Base-by-base conservation (phyloP, 495 filamentous ascomycete species). In the Neurospora sublineolata region DNA sequence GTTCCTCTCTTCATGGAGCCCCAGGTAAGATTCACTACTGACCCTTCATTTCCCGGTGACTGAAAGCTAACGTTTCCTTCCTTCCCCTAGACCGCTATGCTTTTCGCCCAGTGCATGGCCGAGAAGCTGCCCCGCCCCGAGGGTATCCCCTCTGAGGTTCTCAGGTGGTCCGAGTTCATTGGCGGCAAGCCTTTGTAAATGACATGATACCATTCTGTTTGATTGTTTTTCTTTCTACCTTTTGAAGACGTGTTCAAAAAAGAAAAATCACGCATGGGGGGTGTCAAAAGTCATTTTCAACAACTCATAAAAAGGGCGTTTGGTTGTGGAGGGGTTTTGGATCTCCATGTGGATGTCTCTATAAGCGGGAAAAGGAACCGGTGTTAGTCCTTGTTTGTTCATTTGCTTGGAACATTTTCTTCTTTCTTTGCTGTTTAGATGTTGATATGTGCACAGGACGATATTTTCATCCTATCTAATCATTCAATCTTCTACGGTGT, bases 1-100 rank as follows among this genome's bases (percentile, higher is more conserved):
- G 94, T 98, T 30, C 95, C 95, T 42, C 85, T 98, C 73, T 99
- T 98, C 82, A 97, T 97, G 94, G 95, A 99, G 83, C 94, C 95
- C 27, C 96, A 95, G 92, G 94, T 97, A 85, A 85, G 90, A 82
- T 40, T 44, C 67, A 20, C 36, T 60, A 42, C 20, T 36, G 37
- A 44, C 64, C 37, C 67, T 37, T 27, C 38, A 72, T 58, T 33
- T 70, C 27, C 36, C 20, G 64, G 10, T 58, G 33, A 46, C 42
- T 40, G 37, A 77, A 73, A 72, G 79, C 77, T 79, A 75, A 79
- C 68, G 42, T 36, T 40, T 58, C 23, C 37, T 8, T 37, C 36
- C 73, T 72, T 72, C 36, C 67, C 60, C 73, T 33, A 98, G 95
- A 99, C 95, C 76, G 95, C 95, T 69, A 87, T 93, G 68, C 91